Conservation (phyloP, 2,329 filamentous ascomycete genomes). For the Arachnomyces sp. region DNA sequence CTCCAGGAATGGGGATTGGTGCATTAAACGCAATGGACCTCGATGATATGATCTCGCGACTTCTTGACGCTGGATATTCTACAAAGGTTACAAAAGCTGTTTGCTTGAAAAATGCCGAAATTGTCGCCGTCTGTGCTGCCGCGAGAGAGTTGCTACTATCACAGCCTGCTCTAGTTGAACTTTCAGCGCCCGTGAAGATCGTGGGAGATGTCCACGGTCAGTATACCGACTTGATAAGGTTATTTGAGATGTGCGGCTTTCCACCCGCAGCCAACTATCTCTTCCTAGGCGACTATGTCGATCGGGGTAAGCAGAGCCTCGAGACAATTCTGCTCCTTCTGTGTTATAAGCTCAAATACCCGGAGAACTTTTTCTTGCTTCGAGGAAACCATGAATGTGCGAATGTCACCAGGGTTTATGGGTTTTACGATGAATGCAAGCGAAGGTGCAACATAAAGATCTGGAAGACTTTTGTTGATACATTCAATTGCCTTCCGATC, state of each 20-base stretch:
- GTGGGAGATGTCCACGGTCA: conserved; percentile 96
- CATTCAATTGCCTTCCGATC: conserved; percentile 91
- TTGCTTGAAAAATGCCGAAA: conserved; percentile 95
- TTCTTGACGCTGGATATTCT: conserved; percentile 89
- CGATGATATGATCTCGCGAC: conserved; percentile 92
- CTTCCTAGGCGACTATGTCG: conserved; percentile 93
- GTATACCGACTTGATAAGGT: conserved; percentile 89
- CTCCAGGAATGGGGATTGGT: conserved; percentile 68
- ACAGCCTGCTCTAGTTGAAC: conserved; percentile 84
- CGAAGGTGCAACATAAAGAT: conserved; percentile 91
- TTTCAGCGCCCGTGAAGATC: conserved; percentile 93
- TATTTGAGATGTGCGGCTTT: conserved; percentile 99
- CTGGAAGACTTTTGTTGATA: conserved; percentile 97
- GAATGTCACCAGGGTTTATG: conserved; percentile 90
- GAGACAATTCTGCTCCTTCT: conserved; percentile 89
- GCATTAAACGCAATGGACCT: conserved; percentile 89
- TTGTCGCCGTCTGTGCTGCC: conserved; percentile 83
- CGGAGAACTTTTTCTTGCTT: conserved; percentile 93
- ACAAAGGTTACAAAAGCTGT: conserved; percentile 97
- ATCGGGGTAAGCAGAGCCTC: conserved; percentile 89
- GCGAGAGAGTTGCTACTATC: conserved; percentile 83
- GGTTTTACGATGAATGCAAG: conserved; percentile 98
- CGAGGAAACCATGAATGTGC: conserved; percentile 96
- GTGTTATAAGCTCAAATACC: conserved; percentile 96
- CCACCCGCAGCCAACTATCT: conserved; percentile 87